These are phyloP conservation scores for Ilyonectria robusta DNA, from an alignment of 2,329 filamentous ascomycete genomes.

Conservation along the genomic window DNA sequence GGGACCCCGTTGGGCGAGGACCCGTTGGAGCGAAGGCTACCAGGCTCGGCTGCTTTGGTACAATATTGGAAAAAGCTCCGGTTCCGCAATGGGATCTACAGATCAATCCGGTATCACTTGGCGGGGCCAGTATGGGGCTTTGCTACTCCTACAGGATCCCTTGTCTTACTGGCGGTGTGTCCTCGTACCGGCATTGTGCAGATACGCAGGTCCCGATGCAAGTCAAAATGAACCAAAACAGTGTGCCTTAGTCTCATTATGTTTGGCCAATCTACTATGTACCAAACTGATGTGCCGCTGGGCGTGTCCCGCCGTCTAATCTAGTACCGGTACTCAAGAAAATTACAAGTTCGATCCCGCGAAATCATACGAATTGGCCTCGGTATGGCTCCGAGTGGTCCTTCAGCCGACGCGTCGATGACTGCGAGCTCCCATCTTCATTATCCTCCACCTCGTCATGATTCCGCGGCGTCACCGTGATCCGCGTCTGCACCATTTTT, in stretches of 20 bases:
- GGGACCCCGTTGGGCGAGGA: not conserved
- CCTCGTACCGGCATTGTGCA: not conserved
- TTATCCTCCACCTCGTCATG: slow-evolving; percentile 16
- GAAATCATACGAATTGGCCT: slow-evolving; percentile 9
- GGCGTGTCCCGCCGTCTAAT: not conserved
- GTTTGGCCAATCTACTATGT: not conserved
- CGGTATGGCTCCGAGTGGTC: not conserved
- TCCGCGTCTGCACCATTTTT: slow-evolving; percentile 41
- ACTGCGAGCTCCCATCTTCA: slow-evolving; percentile 41
- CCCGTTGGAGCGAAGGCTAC: not conserved
- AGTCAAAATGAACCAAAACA: not conserved
- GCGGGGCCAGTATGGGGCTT: not conserved
- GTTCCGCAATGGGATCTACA: not conserved
- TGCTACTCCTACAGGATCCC: not conserved
- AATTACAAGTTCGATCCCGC: not conserved
- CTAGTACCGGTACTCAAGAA: not conserved
- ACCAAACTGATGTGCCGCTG: not conserved
- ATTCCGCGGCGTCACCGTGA: slow-evolving; percentile 34
- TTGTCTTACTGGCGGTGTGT: not conserved
- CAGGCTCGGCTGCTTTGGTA: not conserved
- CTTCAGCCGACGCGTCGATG: slow-evolving; percentile 41
- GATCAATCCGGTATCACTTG: not conserved
- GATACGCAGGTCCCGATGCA: not conserved
- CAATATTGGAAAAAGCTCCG: not conserved
- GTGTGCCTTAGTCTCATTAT: not conserved